phyloP scores from a whole-genome alignment of 169 alveolate species.

The Besnoitia besnoiti region DNA sequence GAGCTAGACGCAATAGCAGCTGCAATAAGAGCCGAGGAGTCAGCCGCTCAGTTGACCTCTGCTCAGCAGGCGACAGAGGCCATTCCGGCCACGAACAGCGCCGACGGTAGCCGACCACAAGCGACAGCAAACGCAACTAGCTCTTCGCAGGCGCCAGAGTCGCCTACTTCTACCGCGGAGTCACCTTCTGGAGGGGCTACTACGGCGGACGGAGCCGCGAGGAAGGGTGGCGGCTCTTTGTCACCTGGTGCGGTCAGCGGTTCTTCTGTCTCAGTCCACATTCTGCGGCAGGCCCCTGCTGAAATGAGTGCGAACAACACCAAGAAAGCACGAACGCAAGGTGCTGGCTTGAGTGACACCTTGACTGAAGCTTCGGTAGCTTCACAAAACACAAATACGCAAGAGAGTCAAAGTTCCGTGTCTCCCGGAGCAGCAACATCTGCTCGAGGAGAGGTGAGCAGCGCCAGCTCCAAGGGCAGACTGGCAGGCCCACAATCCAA shows the following conservation, averaged over 20 bases:
- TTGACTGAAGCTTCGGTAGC: neutral
- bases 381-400: neutral
- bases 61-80: neutral
- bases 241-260: neutral
- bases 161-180: neutral
- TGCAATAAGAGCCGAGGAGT: slow-evolving; percentile 30
- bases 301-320: neutral
- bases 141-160: neutral
- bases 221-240: neutral
- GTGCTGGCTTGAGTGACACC: neutral
- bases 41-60: neutral
- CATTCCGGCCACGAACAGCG: neutral
- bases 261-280: neutral
- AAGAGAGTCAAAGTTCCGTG: neutral
- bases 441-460: neutral
- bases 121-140: neutral
- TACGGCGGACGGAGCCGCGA: neutral
- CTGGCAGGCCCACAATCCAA: neutral
- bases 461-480: neutral
- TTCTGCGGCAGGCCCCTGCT: neutral
- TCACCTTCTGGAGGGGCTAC: neutral
- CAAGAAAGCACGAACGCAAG: neutral
- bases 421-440: neutral
- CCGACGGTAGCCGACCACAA: neutral
- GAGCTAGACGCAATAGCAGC: slow-evolving; percentile 32